Evolutionary conservation across 169 alveolate genomes (phyloP), one percentile per base, ranked within the genome.

Genomic region (Ichthyophthirius multifiliis): DNA sequence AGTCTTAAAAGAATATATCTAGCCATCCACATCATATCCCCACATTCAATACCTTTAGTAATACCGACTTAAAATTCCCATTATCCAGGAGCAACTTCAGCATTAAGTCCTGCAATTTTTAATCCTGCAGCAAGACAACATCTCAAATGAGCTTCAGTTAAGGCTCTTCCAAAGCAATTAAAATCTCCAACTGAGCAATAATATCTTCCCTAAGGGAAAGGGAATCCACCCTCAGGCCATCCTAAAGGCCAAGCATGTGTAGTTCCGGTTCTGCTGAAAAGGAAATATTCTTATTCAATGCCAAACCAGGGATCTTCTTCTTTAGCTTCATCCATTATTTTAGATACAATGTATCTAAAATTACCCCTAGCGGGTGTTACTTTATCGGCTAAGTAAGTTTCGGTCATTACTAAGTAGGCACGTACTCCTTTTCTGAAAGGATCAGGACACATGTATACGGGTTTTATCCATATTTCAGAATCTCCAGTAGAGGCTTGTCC

Each of bases 31-130:
- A 90, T 27, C 27, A 86, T 81, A 46, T 90, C 95, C 13, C 93
- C 95, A 32, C 80, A 43, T 31, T 84, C 92, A 35, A 90, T 85
- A 35, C 95, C 95, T 43, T 63, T 84, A 43, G 89, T 43, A 16
- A 88, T 86, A 5, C 95, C 95, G 12, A 86, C 62, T 64, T 90
- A 74, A 67, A 64, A 90, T 79, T 90, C 95, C 95, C 93, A 87
- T 76, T 87, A 45, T 7, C 93, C 92, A 32, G 95, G 95, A 76
- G 86, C 84, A 20, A 79, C 93, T 65, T 87, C 95, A 6, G 88
- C 90, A 74, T 90, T 90, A 18, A 85, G 45, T 1, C 93, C 93
- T 30, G 90, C 73, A 32, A 90, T 83, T 27, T 78, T 73, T 4
- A 90, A 41, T 30, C 92, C 92, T 1, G 90, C 88, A 44, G 74